Evolutionary conservation across 164 flowering plant genomes (phyloP), one percentile per base, ranked within the genome.

Genomic region (Chimonanthus salicifolius): DNA sequence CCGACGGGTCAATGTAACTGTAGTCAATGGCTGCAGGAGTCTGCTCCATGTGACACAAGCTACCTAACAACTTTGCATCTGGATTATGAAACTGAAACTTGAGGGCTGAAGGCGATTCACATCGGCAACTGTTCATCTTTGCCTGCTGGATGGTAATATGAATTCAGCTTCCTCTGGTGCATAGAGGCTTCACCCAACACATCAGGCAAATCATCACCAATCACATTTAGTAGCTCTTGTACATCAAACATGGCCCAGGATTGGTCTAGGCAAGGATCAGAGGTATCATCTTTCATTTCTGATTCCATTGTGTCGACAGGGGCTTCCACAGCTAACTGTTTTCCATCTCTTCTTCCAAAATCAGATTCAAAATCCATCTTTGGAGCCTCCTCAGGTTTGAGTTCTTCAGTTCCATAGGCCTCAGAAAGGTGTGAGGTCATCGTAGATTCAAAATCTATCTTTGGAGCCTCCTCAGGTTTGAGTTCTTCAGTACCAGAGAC

Each of bases 241-340:
- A 84, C 81, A 74, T 86, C 87, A 72, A 89, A 88, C 85, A 85
- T 72, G 49, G 88, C 94, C 10, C 43, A 4, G 3, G 13, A 11
- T 13, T 66, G 48, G 16, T 18, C 49, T 16, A 8, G 49, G 13
- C 4, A 4, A 11, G 5, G 11, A 48, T 68, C 13, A 13, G n/a
- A 5, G 48, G 51, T 13, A 13, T 20, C 70, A 10, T 48, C 70
- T 3, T 48, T n/a, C 58, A 48, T 2, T 54, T 66, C 68, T 11
- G 68, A 43, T 16, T 46, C 45, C 49, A 66, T 48, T 44, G 47
- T 10, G 5, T 7, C 47, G 1, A 66, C 44, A 3, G 68, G 68
- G 16, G 68, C 68, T 44, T 66, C 47, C 44, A 44, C 48, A 45
- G 68, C 75, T 47, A 15, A 69, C 46, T 11, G 43, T 11, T 64